Conservation (phyloP, 495 filamentous ascomycete species). For the Parathielavia hyrcaniae region DNA sequence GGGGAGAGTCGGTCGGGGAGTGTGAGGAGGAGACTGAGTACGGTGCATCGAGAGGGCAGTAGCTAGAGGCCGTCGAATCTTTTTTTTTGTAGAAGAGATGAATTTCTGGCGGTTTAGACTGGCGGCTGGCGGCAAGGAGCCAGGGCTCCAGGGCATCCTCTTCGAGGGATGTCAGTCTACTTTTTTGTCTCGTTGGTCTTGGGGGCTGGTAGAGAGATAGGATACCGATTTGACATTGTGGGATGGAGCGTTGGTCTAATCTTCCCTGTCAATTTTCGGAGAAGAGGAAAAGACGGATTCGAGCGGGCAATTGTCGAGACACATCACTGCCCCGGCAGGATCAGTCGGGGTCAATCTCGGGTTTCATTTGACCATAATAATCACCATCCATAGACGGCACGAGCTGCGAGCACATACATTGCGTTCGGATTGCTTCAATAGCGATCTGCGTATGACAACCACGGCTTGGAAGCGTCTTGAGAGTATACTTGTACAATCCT, state of each 20-base stretch:
- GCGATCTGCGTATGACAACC: not conserved
- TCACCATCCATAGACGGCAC: not conserved
- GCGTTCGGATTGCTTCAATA: not conserved
- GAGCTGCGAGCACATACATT: not conserved
- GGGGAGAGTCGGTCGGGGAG: slow-evolving; percentile 21
- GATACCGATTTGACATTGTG: too few species aligned
- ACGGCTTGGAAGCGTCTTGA: not conserved
- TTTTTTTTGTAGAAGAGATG: not conserved
- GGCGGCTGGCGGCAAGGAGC: too few species aligned
- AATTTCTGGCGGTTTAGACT: not conserved
- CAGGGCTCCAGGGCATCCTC: not conserved
- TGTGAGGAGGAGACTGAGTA: slow-evolving; percentile 12
- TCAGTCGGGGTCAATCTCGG: not conserved
- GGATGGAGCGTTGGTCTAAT: too few species aligned
- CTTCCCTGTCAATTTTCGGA: too few species aligned
- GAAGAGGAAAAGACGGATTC: not conserved
- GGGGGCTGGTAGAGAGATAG: too few species aligned
- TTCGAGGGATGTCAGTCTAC: not conserved
- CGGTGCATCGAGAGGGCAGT: not conserved
- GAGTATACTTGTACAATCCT: not conserved
- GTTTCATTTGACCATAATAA: not conserved
- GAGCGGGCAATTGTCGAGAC: not conserved
- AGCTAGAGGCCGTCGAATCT: not conserved
- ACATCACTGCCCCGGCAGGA: not conserved
- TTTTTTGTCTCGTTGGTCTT: too few species aligned